phyloP scores from a whole-genome alignment of 148 eudicot species.

The Talinum fruticosum region DNA sequence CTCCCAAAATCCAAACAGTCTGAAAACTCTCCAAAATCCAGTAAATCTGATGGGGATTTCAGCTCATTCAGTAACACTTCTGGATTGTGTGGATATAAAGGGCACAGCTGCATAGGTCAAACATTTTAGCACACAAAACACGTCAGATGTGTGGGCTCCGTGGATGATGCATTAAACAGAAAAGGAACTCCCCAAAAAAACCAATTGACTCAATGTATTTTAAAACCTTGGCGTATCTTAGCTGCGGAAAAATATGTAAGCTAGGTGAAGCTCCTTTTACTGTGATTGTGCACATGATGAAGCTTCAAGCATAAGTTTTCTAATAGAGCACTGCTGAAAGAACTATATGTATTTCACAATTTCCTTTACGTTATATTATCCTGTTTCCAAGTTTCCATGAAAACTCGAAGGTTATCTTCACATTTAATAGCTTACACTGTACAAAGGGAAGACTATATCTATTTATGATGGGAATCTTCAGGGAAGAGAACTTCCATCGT shows the following conservation, averaged over 20 bases:
- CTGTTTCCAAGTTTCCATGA: no score
- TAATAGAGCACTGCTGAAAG: not conserved
- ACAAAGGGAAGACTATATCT: not conserved
- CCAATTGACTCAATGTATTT: not conserved
- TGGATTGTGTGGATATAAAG: constrained; percentile 96
- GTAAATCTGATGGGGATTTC: constrained; percentile 89
- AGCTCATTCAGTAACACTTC: constrained; percentile 92
- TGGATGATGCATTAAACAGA: not conserved
- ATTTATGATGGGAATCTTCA: not conserved
- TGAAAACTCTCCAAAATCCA: constrained; percentile 97
- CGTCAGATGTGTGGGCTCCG: not conserved
- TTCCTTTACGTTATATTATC: no score
- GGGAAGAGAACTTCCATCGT: not conserved
- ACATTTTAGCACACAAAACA: constrained; percentile 3
- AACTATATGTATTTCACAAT: no score
- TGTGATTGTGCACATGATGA: not conserved
- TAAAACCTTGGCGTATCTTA: not conserved
- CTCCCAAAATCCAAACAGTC: constrained; percentile 91
- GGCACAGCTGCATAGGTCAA: constrained; percentile 66
- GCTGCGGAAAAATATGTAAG: not conserved
- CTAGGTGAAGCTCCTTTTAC: not conserved
- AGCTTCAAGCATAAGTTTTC: not conserved
- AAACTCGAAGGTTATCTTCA: no score
- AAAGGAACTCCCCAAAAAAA: not conserved
- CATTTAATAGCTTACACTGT: not conserved